phyloP scores from a whole-genome alignment of 108 stramenopile species.

The Thalassiosira profunda region DNA sequence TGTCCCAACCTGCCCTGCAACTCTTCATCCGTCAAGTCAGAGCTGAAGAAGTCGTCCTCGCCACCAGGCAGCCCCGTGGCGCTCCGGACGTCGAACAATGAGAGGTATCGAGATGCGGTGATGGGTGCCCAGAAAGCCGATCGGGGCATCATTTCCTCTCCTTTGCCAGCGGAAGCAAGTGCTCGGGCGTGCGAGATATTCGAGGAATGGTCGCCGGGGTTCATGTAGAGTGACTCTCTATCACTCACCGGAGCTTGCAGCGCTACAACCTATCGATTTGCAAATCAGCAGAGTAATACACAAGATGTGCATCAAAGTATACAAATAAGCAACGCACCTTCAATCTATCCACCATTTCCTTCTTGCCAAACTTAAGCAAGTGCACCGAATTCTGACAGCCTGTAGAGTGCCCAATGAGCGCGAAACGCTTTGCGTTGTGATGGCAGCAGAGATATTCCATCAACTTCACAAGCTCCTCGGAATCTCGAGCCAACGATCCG shows the following conservation, averaged over 20 bases:
- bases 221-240: slow-evolving; percentile 71
- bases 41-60: slow-evolving; percentile 94
- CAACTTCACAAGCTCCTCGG: slow-evolving; percentile 56
- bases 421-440: slow-evolving; percentile 61
- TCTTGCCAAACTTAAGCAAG: slow-evolving; percentile 69
- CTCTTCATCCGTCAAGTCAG: slow-evolving; percentile 87
- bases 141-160: slow-evolving; percentile 94
- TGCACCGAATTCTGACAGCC: slow-evolving; percentile 94
- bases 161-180: slow-evolving; percentile 42
- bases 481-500: slow-evolving; percentile 75
- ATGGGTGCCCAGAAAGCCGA: slow-evolving; percentile 93
- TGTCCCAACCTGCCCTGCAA: slow-evolving; percentile 66
- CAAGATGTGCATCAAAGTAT: too few species aligned
- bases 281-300: too few species aligned
- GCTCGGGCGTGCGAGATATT: slow-evolving; percentile 59
- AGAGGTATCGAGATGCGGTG: slow-evolving; percentile 87
- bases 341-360: slow-evolving; percentile 46
- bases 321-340: too few species aligned
- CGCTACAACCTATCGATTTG: slow-evolving; percentile 53
- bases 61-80: too few species aligned
- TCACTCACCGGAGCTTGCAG: slow-evolving; percentile 96
- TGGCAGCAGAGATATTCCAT: slow-evolving; percentile 61
- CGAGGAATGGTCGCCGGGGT: slow-evolving; percentile 29
- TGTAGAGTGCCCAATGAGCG: slow-evolving; percentile 93
- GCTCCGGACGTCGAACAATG: slow-evolving; percentile 70